phyloP scores from a whole-genome alignment of 306 rosid genomes.

The Argentina anserina region DNA sequence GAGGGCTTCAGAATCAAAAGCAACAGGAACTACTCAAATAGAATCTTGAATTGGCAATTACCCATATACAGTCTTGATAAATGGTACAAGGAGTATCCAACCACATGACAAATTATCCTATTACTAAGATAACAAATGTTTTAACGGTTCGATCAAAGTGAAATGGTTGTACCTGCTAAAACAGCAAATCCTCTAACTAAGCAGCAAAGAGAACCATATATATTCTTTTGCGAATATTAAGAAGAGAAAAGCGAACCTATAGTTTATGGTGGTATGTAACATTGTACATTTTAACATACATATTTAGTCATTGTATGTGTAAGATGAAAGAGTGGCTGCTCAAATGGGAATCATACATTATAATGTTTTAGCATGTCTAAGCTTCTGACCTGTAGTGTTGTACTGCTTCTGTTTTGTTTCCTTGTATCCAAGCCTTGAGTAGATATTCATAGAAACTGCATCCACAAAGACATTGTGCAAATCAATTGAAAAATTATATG shows the following conservation, averaged over 20 bases:
- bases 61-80: background rate
- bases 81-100: background rate
- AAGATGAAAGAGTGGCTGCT: background rate
- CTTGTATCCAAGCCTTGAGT: slow-evolving; percentile 70
- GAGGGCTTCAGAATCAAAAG: background rate
- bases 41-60: too few relatives aligned
- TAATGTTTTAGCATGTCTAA: background rate
- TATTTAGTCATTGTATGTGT: background rate
- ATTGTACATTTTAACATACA: background rate
- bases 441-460: slow-evolving; percentile 64
- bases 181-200: background rate
- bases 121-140: background rate
- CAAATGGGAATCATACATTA: background rate
- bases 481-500: slow-evolving; percentile 14
- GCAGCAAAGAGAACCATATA: background rate
- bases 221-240: background rate
- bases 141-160: background rate
- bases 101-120: background rate
- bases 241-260: background rate
- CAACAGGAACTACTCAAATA: background rate
- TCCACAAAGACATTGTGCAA: slow-evolving; percentile 8
- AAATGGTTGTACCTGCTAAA: background rate
- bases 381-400: slow-evolving; percentile 47
- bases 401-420: slow-evolving; percentile 58
- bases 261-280: background rate